A percentile compares a stretch with the other conserved stretches of the same genome.
phyloP scores from a whole-genome alignment of 805 yeast species.

The Wickerhamiella siamensis region DNA sequence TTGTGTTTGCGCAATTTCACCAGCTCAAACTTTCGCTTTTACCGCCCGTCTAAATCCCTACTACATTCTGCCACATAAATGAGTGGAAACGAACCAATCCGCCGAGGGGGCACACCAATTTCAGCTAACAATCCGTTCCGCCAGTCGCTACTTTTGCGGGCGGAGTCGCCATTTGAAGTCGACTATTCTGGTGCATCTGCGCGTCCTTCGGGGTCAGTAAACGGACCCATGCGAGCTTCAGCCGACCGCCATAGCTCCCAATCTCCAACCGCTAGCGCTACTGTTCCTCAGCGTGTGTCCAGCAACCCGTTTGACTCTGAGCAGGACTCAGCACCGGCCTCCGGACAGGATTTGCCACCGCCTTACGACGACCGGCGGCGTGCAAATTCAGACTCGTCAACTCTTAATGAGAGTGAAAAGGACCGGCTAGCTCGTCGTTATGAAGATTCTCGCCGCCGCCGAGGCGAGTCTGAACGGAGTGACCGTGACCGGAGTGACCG shows the following conservation, averaged over 20 bases:
- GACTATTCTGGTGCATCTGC: constrained; percentile 8
- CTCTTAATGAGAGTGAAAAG: constrained; percentile 12
- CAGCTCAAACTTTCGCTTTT: too few species aligned
- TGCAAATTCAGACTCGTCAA: constrained; percentile 15
- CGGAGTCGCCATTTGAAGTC: constrained; percentile 20
- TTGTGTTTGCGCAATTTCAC: too few species aligned
- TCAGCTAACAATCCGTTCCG: constrained; percentile 18
- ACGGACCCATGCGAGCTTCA: too few species aligned
- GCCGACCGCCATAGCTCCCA: constrained; percentile 5
- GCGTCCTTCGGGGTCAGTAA: not conserved
- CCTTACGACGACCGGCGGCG: constrained; percentile 23
- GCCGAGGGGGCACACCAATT: constrained; percentile 2
- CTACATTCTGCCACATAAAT: too few species aligned
- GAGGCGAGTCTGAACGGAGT: constrained; percentile 5
- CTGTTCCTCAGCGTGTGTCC: not conserved
- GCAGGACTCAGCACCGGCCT: constrained; percentile 19
- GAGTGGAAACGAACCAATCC: constrained; percentile 1
- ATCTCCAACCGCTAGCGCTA: constrained; percentile 18
- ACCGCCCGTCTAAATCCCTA: too few species aligned
- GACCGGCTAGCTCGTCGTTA: constrained; percentile 1
- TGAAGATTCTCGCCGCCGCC: not conserved
- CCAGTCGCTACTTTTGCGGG: constrained; percentile 17
- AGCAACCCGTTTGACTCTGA: constrained; percentile 31
- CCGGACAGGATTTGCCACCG: not conserved
- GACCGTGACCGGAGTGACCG: constrained; percentile 17